Evolutionary conservation across 139 green algal genomes (phyloP), one percentile per base, ranked within the genome.

Genomic region (Pleodorina starrii): DNA sequence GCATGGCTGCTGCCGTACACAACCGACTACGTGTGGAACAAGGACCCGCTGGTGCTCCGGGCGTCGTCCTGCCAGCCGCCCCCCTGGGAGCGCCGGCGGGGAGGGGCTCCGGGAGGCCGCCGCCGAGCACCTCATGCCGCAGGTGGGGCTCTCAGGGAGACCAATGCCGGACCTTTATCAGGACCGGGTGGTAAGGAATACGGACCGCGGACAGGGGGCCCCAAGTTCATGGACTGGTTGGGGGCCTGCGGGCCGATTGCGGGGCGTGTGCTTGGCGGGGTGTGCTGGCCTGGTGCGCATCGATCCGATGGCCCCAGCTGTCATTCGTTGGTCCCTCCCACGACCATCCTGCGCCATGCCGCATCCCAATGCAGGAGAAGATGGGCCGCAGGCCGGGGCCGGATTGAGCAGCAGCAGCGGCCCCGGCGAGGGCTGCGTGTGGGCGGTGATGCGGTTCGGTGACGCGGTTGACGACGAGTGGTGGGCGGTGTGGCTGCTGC

Each of bases 401-500:
- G n/a, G n/a, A n/a, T n/a, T n/a, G 32, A 38, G 82, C 82, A 50
- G 16, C 46, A 60, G 12, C 40, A 10, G 36, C 69, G 48, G 84
- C n/a, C 38, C 43, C 19, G 42, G 12, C 1, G 48, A 82, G 72
- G 74, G 48, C 5, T 95, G 88, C 88, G 60, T 98, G 78, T 98
- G 95, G 95, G 95, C 96, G 32, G 44, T 29, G 4, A 48, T 95
- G 21, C 54, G 73, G 1, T 98, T 96, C 91, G 97, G 94, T 0
- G 97, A 98, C 87, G 97, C 95, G 68, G 90, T 98, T 27, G 96
- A 98, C 60, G 97, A 99, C 84, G 97, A 98, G 90, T 99, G 97
- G 97, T 95, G 97, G 75, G 87, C 96, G 27, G 91, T 95, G 25
- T 97, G 91, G 91, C 91, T 99, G 87, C 92, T 98, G 89, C 63